These are phyloP conservation scores for Hypomyces perniciosus DNA, from an alignment of 2,329 filamentous ascomycete species.

Conservation along the genomic window DNA sequence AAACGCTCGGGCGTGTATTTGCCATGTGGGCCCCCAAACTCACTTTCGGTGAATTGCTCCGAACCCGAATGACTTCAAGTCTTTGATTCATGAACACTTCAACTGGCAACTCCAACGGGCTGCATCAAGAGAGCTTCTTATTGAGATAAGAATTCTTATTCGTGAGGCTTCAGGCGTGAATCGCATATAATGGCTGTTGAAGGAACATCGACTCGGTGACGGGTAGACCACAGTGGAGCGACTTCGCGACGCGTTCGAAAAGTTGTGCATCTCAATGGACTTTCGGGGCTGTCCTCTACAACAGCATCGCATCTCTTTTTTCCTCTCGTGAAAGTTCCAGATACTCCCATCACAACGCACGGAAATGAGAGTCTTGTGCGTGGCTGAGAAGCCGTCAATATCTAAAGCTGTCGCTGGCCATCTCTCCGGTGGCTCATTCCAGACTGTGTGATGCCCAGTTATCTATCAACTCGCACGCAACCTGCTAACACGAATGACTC, in stretches of 20 bases:
- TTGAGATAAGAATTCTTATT: neutral
- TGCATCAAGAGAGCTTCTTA: neutral
- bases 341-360: neutral
- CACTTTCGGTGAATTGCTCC: neutral
- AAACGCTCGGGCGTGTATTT: neutral
- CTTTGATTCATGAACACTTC: neutral
- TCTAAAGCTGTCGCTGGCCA: conserved; percentile 90
- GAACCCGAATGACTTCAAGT: neutral
- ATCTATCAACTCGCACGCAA: neutral
- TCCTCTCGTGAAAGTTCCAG: neutral
- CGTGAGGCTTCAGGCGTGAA: neutral
- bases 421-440: conserved; percentile 68
- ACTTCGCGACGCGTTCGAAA: neutral
- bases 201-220: neutral
- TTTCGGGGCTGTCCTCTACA: neutral
- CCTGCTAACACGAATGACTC: conserved; percentile 17
- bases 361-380: conserved; percentile 48
- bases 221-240: conserved; percentile 1
- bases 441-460: conserved; percentile 47
- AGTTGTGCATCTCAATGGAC: neutral
- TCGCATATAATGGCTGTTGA: conserved; percentile 2
- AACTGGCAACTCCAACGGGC: neutral
- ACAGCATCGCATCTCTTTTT: neutral
- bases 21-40: neutral
- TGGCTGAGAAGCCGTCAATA: conserved; percentile 76